Base-by-base conservation (phyloP, 805 yeast species). In the Jamesozyma jinghongensis region DNA sequence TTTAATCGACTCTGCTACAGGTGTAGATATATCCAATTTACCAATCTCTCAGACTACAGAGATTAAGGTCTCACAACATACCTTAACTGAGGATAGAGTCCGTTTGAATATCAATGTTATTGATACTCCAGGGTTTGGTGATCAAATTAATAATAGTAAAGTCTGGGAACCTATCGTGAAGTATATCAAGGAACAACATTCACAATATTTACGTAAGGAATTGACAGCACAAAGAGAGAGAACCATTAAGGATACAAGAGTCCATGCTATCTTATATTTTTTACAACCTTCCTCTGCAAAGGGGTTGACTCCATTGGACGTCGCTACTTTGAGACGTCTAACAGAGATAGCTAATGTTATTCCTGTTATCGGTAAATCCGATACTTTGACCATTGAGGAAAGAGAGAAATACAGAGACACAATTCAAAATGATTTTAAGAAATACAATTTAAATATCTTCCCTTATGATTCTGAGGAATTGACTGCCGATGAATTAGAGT, bases 71-170 rank as follows among this genome's bases (percentile, higher is more conserved):
- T 70, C 79, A 22, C 63, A 74, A n/a, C 88, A 81, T 46, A 71
- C 74, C 14, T 71, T 92, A 49, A 65, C 77, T 42, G 98, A 92
- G 65, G 87, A 86, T 61, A 84, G 83, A 49, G 97, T 92, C 42
- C 78, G 80, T 47, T 75, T 92, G 60, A 81, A 81, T 54, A 68
- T 92, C 48, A 88, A 86, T 54, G 79, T 92, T 41, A 85, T 92
- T 58, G 98, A 92, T 61, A 92, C 98, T 3, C 97, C 97, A 17
- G 97, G 97, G 13, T 92, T 86, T 69, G 97, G 96, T 31, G 98
- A 92, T 70, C 95, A 85, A 66, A 83, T 92, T 51, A 85, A 87
- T 68, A 88, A 88, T 65, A 94, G 85, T 55, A 84, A 82, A 65
- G 87, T 94, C 65, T 90, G 97, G 96, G 97, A 88, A 54, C 96